These are phyloP conservation scores for Lavandula angustifolia DNA, from an alignment of 257 asterid species.

Conservation along the genomic window DNA sequence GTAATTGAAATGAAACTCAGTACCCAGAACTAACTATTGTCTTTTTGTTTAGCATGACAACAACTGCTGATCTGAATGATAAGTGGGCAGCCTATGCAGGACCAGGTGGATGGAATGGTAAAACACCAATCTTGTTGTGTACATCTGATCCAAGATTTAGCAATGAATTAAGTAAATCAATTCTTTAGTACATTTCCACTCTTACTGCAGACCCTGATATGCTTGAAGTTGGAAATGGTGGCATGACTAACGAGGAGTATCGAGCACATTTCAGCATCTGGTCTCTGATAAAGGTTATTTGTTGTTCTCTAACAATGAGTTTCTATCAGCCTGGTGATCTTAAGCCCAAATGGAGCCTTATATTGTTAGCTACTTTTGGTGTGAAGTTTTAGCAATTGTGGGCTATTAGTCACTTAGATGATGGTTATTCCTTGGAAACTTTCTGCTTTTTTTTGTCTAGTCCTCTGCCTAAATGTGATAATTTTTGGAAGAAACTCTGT, in stretches of 20 bases:
- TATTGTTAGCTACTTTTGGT: constrained; percentile 3
- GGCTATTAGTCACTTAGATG: background rate
- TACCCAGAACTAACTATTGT: background rate
- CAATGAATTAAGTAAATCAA: background rate
- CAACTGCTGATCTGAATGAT: constrained; percentile 85
- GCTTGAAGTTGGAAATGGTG: constrained; percentile 99
- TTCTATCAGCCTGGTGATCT: background rate
- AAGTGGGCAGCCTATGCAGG: constrained; percentile 99
- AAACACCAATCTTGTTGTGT: constrained; percentile 25
- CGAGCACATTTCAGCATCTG: constrained; percentile 94
- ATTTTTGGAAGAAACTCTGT: background rate
- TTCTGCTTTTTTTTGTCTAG: background rate
- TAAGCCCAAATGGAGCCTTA: background rate
- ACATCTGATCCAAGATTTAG: constrained; percentile 7
- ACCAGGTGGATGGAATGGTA: constrained; percentile 99
- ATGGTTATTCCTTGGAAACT: background rate
- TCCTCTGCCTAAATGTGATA: constrained; percentile 7
- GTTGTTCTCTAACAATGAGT: constrained; percentile 7
- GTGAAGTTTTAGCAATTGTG: background rate
- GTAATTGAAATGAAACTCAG: background rate
- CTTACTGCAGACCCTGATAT: constrained; percentile 83
- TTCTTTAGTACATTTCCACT: constrained; percentile 3
- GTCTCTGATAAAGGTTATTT: constrained; percentile 91
- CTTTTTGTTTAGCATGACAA: constrained; percentile 77
- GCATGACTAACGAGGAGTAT: constrained; percentile 84